Conservation (phyloP, 192 early-diverging fungal species). For the Backusella psychrophila region DNA sequence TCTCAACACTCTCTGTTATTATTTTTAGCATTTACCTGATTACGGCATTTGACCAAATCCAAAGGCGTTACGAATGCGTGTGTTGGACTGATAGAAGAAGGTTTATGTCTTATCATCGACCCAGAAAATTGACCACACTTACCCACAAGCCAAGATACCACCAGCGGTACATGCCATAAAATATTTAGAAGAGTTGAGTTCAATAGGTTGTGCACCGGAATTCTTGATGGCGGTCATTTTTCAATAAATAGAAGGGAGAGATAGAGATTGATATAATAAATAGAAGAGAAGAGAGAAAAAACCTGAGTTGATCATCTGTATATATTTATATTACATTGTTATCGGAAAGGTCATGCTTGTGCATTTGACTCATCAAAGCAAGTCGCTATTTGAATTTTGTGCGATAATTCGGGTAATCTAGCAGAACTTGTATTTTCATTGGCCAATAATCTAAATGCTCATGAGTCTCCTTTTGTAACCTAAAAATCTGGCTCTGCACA, state of each 20-base stretch:
- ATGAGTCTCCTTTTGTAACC: no score
- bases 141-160: constrained; percentile 42
- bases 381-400: not conserved
- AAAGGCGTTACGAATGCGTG: constrained; percentile 41
- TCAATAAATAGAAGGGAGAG: not conserved
- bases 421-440: not conserved
- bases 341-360: not conserved
- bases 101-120: not conserved
- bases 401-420: not conserved
- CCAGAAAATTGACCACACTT: not conserved
- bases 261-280: not conserved
- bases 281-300: not conserved
- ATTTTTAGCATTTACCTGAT: constrained; percentile 31
- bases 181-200: constrained; percentile 34
- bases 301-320: not conserved
- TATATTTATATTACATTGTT: not conserved
- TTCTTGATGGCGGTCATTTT: not conserved
- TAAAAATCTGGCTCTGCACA: not conserved
- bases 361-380: not conserved
- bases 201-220: constrained; percentile 18
- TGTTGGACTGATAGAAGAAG: constrained; percentile 18
- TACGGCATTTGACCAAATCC: constrained; percentile 45
- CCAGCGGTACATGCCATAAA: constrained; percentile 39
- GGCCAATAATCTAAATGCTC: no score
- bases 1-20: not conserved